Base-by-base conservation (phyloP, 192 early-diverging fungal genomes). In the Phycomyces blakesleeanus region DNA sequence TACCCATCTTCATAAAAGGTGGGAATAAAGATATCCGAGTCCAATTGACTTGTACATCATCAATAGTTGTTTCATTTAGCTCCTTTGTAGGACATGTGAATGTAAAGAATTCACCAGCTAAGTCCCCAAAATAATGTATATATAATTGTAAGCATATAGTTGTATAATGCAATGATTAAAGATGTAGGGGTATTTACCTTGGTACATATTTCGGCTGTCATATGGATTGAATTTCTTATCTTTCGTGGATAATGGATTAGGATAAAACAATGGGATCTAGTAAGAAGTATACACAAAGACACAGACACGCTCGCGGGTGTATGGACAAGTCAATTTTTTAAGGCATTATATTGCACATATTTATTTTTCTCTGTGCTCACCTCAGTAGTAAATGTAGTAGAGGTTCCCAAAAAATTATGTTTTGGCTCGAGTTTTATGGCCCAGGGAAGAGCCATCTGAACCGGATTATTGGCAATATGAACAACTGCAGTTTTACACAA, bases 1-100 rank as follows among this genome's bases (percentile, higher is more conserved):
- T 8, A 12, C 63, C 63, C 63, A 64, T 64, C 41, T 64, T 64
- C 63, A 64, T 64, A 64, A 64, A 64, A 1, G 63, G 63, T 9
- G 63, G 22, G 24, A 56, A 41, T 25, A 6, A n/a, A 25, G 22
- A 54, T 1, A 64, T 26, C 6, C 63, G 49, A 24, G 63, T 64
- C 63, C 63, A 64, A 14, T 64, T 8, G 7, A 64, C 24, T 29
- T 64, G 53, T 15, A 64, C 63, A 24, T 39, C 21, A 56, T 64
- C 63, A 41, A 64, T 47, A 7, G 41, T 56, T 10, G 8, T 25
- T 29, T 55, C 44, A 16, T 64, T 18, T 9, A 42, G 3, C 12
- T 64, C 63, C 21, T 27, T 38, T 15, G 51, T 25, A 9, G 24
- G 29, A 15, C 63, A 64, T 29, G 22, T 55, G 24, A 64, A 64